A percentile compares a stretch with the other conserved stretches of the same genome.
These are phyloP conservation scores for Thozetella sp. DNA, from an alignment of 495 filamentous ascomycete species.

Conservation along the genomic window DNA sequence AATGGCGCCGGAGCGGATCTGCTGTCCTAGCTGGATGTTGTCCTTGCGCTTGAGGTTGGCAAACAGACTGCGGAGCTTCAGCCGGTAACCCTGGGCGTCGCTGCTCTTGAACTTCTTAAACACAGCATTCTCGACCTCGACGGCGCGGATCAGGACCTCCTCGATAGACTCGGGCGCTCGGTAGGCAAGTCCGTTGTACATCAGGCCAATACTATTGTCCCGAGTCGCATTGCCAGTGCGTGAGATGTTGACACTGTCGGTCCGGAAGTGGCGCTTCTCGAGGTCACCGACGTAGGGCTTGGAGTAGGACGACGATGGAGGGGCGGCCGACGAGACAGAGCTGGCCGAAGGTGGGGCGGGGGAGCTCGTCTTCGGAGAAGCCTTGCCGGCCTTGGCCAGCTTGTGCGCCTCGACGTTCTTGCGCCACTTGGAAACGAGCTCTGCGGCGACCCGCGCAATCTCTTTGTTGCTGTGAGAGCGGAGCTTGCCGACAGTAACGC, in stretches of 20 bases:
- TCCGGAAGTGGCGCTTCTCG: constrained; percentile 76
- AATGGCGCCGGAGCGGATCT: constrained; percentile 76
- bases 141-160: constrained; percentile 65
- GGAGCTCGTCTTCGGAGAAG: constrained; percentile 39
- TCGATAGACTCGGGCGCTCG: constrained; percentile 57
- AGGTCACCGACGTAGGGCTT: constrained; percentile 70
- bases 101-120: constrained; percentile 58
- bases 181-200: constrained; percentile 81
- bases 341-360: constrained; percentile 39
- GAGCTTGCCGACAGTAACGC: constrained; percentile 83
- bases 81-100: constrained; percentile 74
- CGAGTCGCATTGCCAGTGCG: constrained; percentile 72
- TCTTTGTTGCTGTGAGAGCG: constrained; percentile 74
- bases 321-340: constrained; percentile 38
- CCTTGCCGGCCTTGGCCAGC: constrained; percentile 55
- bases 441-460: constrained; percentile 71
- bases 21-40: constrained; percentile 72
- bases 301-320: constrained; percentile 37
- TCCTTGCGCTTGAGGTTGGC: constrained; percentile 92
- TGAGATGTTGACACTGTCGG: constrained; percentile 72
- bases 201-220: constrained; percentile 82
- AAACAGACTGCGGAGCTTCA: constrained; percentile 87
- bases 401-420: constrained; percentile 73
- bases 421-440: constrained; percentile 89
- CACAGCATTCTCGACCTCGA: constrained; percentile 73